Base-by-base conservation (phyloP, 1,284 basidiomycete genomes). In the Mycena citricolor region DNA sequence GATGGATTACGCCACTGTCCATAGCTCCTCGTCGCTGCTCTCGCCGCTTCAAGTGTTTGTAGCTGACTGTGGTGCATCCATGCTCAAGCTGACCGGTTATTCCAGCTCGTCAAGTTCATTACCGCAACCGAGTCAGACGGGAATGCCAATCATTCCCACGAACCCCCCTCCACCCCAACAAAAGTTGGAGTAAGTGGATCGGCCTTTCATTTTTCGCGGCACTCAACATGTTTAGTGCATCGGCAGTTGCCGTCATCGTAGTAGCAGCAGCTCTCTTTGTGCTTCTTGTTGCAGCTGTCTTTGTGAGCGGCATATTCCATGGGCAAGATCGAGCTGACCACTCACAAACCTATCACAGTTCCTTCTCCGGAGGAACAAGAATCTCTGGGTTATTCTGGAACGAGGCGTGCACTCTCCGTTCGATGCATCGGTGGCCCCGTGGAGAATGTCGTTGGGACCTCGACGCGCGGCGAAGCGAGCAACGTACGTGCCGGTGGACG, bases 361-460 rank as follows among this genome's bases (percentile, higher is more conserved):
- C 17, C 42, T 60, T n/a, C 25, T 52, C 17, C 55, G 52, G 21
- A 48, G 55, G 21, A 61, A 61, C 42, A 61, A 57, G 42, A 53
- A 44, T 8, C 57, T 61, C 11, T 57, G 58, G 55, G 39, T 36
- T 34, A 57, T 52, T n/a, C 47, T 61, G 16, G 49, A 61, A 24
- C 51, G 54, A 5, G 57, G 56, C 8, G 56, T 59, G 10, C 60
- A 59, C 48, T 57, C 57, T 10, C 60, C 58, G 38, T 59, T 54
- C 23, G 59, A 59, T 30, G 11, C 32, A n/a, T n/a, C n/a, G n/a
- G n/a, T n/a, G n/a, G n/a, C n/a, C n/a, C n/a, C n/a, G n/a, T n/a
- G n/a, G n/a, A n/a, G n/a, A n/a, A n/a, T n/a, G n/a, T n/a, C n/a
- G n/a, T n/a, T n/a, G n/a, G n/a, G n/a, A n/a, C n/a, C n/a, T n/a